Evolutionary conservation across 2,329 filamentous ascomycete genomes (phyloP).

Genomic region (Amauroascus verrucosus): DNA sequence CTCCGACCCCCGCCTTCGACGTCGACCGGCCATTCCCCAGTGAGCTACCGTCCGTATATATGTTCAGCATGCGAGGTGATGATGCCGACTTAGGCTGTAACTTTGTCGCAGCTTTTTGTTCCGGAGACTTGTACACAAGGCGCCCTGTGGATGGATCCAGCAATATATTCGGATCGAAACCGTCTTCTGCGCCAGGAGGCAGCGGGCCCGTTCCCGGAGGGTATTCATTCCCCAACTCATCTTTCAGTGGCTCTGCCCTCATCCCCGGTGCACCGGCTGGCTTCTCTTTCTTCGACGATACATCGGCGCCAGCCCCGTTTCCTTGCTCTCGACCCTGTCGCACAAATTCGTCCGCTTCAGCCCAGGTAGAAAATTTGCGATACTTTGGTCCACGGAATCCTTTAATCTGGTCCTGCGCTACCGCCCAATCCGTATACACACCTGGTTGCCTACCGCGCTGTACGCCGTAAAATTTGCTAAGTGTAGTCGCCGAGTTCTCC

Average conservation of each 20-base stretch:
- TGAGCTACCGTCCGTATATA: conserved; percentile 56
- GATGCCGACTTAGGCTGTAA: conserved; percentile 30
- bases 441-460: conserved; percentile 49
- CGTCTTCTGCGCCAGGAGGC: conserved; percentile 47
- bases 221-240: conserved; percentile 36
- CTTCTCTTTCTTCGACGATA: background rate
- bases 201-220: conserved; percentile 48
- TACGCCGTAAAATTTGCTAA: conserved; percentile 50
- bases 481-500: conserved; percentile 28
- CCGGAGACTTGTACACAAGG: conserved; percentile 46
- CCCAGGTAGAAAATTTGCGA: conserved; percentile 56
- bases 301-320: background rate
- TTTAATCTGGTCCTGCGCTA: conserved; percentile 61
- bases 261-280: conserved; percentile 28
- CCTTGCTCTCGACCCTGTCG: conserved; percentile 10
- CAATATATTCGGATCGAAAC: conserved; percentile 50
- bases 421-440: conserved; percentile 57
- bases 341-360: conserved; percentile 75
- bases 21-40: conserved; percentile 47
- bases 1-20: conserved; percentile 52
- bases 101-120: conserved; percentile 42
- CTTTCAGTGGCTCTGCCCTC: conserved; percentile 32
- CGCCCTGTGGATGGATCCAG: conserved; percentile 46
- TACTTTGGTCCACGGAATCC: conserved; percentile 60
- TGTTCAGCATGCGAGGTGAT: conserved; percentile 44